Conservation (phyloP, 306 rosid species). For the Castanospermum australe region DNA sequence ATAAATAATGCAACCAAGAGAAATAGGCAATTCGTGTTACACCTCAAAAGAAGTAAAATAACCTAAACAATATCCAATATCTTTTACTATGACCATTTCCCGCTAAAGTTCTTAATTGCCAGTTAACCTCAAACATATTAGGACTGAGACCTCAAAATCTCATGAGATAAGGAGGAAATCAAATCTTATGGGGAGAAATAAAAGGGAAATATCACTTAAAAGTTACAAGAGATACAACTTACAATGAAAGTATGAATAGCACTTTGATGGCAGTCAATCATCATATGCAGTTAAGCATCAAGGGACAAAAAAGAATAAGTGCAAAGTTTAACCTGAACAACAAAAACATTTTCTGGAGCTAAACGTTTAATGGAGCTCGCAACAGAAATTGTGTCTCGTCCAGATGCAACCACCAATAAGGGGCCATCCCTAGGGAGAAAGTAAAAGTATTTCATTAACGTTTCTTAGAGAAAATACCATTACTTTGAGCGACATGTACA, state of each 20-base stretch:
- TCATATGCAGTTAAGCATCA: conserved; percentile 3
- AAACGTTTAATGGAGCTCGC: conserved; percentile 80
- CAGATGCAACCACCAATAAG: conserved; percentile 85
- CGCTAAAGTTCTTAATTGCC: background rate
- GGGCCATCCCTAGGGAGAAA: conserved; percentile 69
- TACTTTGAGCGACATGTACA: background rate
- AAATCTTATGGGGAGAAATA: background rate
- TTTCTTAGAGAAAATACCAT: background rate
- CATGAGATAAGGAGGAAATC: background rate
- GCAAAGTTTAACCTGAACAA: conserved; percentile 77
- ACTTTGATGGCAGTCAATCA: background rate
- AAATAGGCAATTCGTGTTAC: conserved; percentile 11
- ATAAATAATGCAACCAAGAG: background rate
- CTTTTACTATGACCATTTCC: background rate
- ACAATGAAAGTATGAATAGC: background rate
- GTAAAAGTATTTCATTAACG: background rate
- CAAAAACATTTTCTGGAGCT: conserved; percentile 88
- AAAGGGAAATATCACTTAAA: background rate
- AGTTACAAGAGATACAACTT: background rate
- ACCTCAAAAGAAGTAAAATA: conserved; percentile 10
- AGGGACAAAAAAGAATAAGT: conserved; percentile 11
- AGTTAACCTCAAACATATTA: background rate
- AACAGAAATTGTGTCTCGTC: conserved; percentile 78
- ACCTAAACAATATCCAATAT: background rate
- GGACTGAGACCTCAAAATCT: background rate